Evolutionary conservation across 2,329 filamentous ascomycete genomes (phyloP), one percentile per base, ranked within the genome.

Genomic region (Davidsoniella virescens): DNA sequence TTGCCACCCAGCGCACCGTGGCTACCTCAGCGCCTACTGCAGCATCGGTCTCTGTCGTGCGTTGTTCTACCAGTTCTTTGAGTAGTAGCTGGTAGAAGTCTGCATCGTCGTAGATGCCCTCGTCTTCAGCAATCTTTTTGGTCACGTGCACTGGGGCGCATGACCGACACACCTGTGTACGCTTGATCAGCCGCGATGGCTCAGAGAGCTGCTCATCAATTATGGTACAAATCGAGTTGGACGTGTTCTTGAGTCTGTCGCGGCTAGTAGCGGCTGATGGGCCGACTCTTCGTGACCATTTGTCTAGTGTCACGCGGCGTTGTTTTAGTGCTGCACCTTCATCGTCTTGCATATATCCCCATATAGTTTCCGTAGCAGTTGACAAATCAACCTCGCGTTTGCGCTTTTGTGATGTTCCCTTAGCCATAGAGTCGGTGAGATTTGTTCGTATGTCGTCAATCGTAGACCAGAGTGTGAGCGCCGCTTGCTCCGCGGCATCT

Each of bases 1-100:
- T 79, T 16, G 80, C 77, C 68, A 81, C 80, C 57, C 77, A 72
- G 26, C 78, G 70, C 5, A 72, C 75, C 69, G 81, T 80, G 56
- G 77, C 72, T 25, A 78, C 70, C 4, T 72, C 75, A 1, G 73
- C 69, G 26, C 73, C 67, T 9, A 67, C 65, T 46, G 63, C 68
- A 50, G 61, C 73, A 16, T 75, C 73, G 7, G 75, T 74, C 47
- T 87, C 83, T 1, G 79, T 73, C 57, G 84, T 84, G 53, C 90
- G 82, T 62, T 93, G 86, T 61, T 94, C 87, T 8, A 98, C 83
- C 1, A 98, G 78, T 60, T 94, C 87, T 63, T 94, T 93, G 25
- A 98, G 76, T 2, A 98, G 75, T 12, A 92, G 70, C 62, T 94
- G 87, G 67, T 98, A 98, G 64, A 96, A 95, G 62, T 93, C 81